Conservation (phyloP, 345 rosid species). For the Eucalyptus albens region DNA sequence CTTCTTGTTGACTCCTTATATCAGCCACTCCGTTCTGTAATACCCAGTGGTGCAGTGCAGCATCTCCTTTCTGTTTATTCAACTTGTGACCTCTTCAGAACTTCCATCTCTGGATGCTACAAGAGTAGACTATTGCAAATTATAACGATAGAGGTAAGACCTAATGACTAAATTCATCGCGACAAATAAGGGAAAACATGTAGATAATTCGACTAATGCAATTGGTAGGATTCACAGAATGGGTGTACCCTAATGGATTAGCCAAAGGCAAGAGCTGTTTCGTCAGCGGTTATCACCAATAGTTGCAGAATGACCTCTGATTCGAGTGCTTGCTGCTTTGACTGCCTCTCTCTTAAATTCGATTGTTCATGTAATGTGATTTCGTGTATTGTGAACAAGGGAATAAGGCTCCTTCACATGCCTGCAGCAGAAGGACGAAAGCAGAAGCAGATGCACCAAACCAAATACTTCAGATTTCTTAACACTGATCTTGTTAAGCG, state of each 20-base stretch:
- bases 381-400: neutral
- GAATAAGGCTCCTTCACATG: neutral
- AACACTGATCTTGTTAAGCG: neutral
- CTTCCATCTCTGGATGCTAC: neutral
- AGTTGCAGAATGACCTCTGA: neutral
- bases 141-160: neutral
- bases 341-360: neutral
- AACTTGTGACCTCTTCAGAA: neutral
- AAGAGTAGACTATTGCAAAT: neutral
- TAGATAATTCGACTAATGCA: neutral
- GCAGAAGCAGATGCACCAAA: neutral
- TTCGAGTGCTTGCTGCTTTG: neutral
- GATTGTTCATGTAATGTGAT: neutral
- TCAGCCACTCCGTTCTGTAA: neutral
- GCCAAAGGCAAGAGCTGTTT: neutral
- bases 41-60: neutral
- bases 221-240: neutral
- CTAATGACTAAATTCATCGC: neutral
- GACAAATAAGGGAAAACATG: neutral
- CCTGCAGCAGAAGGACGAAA: neutral
- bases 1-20: neutral
- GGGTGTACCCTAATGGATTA: neutral
- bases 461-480: neutral
- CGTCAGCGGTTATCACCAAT: neutral
- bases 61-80: neutral